Evolutionary conservation across 2,329 filamentous ascomycete genomes (phyloP).

Genomic region (Beauveria varroae): DNA sequence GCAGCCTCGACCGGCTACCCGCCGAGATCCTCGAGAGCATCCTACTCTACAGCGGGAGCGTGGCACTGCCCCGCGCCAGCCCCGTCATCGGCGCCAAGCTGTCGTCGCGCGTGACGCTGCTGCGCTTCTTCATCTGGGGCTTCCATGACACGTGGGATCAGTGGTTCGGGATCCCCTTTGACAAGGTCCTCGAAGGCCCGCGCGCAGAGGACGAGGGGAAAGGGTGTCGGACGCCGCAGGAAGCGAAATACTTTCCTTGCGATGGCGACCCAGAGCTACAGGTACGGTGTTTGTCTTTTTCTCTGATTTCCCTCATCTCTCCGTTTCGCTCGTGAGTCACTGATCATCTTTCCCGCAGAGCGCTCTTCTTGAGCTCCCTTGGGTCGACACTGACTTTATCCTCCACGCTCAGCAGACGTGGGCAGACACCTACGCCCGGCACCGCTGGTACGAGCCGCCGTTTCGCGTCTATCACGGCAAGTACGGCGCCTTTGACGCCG

Average conservation of each 20-base stretch:
- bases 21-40: conserved; percentile 47
- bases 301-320: not conserved
- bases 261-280: conserved; percentile 36
- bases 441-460: conserved; percentile 25
- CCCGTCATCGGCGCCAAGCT: conserved; percentile 38
- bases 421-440: conserved; percentile 31
- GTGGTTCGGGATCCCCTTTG: conserved; percentile 25
- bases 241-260: conserved; percentile 7
- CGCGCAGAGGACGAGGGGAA: not conserved
- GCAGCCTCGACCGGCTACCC: conserved; percentile 33
- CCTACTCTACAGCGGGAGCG: conserved; percentile 41
- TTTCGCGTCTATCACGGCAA: conserved; percentile 16
- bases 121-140: conserved; percentile 29
- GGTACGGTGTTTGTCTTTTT: conserved; percentile 21
- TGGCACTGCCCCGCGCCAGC: conserved; percentile 38
- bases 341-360: conserved; percentile 25
- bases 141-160: conserved; percentile 31
- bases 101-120: conserved; percentile 31
- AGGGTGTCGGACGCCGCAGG: not conserved
- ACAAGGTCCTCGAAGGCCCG: not conserved
- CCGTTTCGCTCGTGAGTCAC: not conserved
- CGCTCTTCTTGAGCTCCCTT: conserved; percentile 34
- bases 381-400: conserved; percentile 38
- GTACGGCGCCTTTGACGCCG: conserved; percentile 23
- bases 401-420: conserved; percentile 41